phyloP scores from a whole-genome alignment of 257 asterid genomes.

The Nicotiana tomentosiformis region DNA sequence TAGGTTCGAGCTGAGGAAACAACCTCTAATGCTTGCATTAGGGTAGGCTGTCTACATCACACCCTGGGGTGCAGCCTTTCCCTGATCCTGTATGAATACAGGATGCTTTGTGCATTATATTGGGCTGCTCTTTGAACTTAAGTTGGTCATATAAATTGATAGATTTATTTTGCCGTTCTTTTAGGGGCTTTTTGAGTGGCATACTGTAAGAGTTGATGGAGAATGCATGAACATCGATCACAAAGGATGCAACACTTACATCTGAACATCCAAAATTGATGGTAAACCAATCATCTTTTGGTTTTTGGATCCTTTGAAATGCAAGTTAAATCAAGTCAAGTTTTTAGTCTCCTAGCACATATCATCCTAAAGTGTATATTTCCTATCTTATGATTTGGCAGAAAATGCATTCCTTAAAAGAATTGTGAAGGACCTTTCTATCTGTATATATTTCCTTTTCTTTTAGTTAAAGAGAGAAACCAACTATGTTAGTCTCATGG shows the following conservation, averaged over 20 bases:
- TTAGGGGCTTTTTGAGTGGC: constrained; percentile 72
- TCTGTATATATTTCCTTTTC: background rate
- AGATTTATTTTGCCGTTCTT: constrained; percentile 5
- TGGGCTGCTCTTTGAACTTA: background rate
- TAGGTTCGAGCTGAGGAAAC: too few species aligned
- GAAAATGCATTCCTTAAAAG: background rate
- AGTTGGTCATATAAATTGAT: constrained; percentile 10
- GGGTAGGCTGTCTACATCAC: too few species aligned
- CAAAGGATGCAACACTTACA: background rate
- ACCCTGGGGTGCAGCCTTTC: too few species aligned
- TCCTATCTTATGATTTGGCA: background rate
- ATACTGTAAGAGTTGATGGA: constrained; percentile 30
- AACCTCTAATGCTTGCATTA: too few species aligned
- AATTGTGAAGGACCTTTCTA: too few species aligned
- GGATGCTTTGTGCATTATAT: too few species aligned
- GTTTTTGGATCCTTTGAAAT: background rate
- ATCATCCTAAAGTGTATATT: background rate
- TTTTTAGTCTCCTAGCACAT: background rate
- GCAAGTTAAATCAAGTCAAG: background rate
- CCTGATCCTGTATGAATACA: too few species aligned
- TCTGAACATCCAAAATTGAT: background rate
- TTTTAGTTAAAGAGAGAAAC: background rate
- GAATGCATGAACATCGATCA: background rate
- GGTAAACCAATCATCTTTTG: background rate
- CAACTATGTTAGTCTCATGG: background rate